Evolutionary conservation across 345 rosid genomes (phyloP), one percentile per base, ranked within the genome.

Genomic region (Pseudoturritis turrita): DNA sequence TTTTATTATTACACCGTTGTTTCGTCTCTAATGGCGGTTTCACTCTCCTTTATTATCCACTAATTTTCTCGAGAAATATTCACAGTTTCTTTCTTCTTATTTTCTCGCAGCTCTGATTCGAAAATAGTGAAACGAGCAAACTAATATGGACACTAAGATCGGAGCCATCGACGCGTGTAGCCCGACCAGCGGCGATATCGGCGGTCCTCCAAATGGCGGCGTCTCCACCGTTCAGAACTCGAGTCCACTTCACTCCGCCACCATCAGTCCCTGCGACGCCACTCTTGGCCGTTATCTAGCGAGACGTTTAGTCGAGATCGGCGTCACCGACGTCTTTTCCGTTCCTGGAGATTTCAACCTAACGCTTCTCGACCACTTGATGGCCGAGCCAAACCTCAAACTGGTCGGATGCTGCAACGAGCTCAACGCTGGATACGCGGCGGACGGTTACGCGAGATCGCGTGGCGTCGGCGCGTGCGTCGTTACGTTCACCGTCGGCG

Each of bases 341-440:
- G 89, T 88, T 39, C 88, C 92, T 0, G 90, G 96, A 0, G 90
- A 89, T 81, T 87, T 85, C 76, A 89, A 87, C 76, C 79, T 87
- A 4, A 85, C 90, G 21, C 85, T 87, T 6, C 90, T 87, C 21
- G 92, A 87, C 55, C 90, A 85, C 58, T 81, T 89, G 18, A 74
- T 89, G 4, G 84, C 89, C 0, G 92, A 86, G 84, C 88, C 90
- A 0, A 76, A 50, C 43, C 83, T 89, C 47, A 87, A 70, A 50
- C 71, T 72, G 31, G 11, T 87, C 49, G 92, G 96, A 7, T 87
- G 92, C 83, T 89, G 92, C 72, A 86, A 84, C 68, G 96, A 87
- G 86, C 89, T 89, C 26, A 86, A 85, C 39, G 93, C 91, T 0
- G 91, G 89, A 2, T 88, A 88, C 58, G 87, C 88, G 5, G 93